phyloP scores from a whole-genome alignment of 1,284 basidiomycete genomes.

The Takashimella koratensis region DNA sequence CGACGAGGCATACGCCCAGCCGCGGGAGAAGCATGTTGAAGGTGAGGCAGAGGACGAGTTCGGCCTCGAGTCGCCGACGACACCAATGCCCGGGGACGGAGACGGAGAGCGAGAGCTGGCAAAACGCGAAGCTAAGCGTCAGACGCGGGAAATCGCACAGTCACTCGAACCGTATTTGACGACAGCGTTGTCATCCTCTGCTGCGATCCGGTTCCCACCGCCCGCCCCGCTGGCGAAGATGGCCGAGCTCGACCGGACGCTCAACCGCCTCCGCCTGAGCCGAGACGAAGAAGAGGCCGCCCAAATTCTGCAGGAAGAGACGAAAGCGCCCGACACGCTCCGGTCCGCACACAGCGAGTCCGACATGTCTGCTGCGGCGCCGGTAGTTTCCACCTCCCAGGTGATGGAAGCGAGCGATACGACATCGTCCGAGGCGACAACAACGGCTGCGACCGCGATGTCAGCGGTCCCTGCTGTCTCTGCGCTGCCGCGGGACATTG shows the following conservation, averaged over 20 bases:
- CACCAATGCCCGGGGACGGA: not conserved
- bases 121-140: slow-evolving; percentile 52
- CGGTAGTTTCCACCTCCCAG: slow-evolving; percentile 3
- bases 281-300: slow-evolving; percentile 72
- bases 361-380: not conserved
- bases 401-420: slow-evolving; percentile 13
- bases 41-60: not conserved
- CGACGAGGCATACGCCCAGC: not conserved
- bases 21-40: not conserved
- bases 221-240: slow-evolving; percentile 80
- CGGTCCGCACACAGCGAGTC: slow-evolving; percentile 9
- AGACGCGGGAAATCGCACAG: slow-evolving; percentile 56
- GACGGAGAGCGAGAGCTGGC: slow-evolving; percentile 58
- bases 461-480: slow-evolving; percentile 8
- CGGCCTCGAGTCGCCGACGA: not conserved
- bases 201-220: slow-evolving; percentile 81
- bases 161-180: slow-evolving; percentile 75
- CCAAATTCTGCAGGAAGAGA: slow-evolving; percentile 72
- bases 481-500: not conserved
- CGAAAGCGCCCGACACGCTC: slow-evolving; percentile 26
- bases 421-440: slow-evolving; percentile 12
- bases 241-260: slow-evolving; percentile 75
- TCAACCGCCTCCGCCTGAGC: slow-evolving; percentile 62
- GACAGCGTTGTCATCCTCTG: slow-evolving; percentile 85
- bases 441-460: slow-evolving; percentile 21